Conservation (phyloP, 768 basidiomycete species). For the Solioccasus polychromus region DNA sequence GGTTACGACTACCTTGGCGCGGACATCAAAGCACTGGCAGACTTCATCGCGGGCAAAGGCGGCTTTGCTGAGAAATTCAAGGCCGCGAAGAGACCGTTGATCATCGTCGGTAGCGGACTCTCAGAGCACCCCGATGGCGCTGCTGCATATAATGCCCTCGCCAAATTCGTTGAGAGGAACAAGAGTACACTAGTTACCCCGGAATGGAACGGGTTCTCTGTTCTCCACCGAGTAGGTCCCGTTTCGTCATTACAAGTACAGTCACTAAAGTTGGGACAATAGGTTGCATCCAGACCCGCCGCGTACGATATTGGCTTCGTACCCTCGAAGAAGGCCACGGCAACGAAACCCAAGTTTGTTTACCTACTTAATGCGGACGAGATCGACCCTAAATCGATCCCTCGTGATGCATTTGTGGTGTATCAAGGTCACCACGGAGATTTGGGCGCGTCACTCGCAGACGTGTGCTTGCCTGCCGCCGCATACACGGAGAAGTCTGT, state of each 20-base stretch:
- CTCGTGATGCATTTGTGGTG: slow-evolving; percentile 91
- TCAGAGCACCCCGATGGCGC: slow-evolving; percentile 83
- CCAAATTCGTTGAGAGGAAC: slow-evolving; percentile 79
- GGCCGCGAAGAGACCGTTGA: slow-evolving; percentile 84
- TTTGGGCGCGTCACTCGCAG: slow-evolving; percentile 93
- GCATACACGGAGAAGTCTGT: slow-evolving; percentile 91
- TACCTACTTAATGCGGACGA: slow-evolving; percentile 98
- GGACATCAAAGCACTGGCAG: slow-evolving; percentile 68
- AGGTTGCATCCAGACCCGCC: slow-evolving; percentile 91
- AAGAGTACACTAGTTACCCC: slow-evolving; percentile 72
- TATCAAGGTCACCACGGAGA: slow-evolving; percentile 99
- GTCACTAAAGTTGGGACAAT: background rate
- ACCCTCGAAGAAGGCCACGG: slow-evolving; percentile 74
- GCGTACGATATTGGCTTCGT: slow-evolving; percentile 95
- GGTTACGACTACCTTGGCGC: slow-evolving; percentile 89
- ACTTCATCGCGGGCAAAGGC: slow-evolving; percentile 76
- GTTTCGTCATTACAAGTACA: background rate
- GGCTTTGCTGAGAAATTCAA: slow-evolving; percentile 85
- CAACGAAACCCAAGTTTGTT: slow-evolving; percentile 85
- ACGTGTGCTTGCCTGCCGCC: slow-evolving; percentile 87
- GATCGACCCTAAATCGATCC: slow-evolving; percentile 82
- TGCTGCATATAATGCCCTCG: slow-evolving; percentile 70
- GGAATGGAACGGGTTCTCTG: slow-evolving; percentile 94
- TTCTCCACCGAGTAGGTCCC: slow-evolving; percentile 79
- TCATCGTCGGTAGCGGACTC: slow-evolving; percentile 88